A percentile compares a stretch with the other conserved stretches of the same genome.
phyloP scores from a whole-genome alignment of 768 basidiomycete species.

The Cyathus striatus region DNA sequence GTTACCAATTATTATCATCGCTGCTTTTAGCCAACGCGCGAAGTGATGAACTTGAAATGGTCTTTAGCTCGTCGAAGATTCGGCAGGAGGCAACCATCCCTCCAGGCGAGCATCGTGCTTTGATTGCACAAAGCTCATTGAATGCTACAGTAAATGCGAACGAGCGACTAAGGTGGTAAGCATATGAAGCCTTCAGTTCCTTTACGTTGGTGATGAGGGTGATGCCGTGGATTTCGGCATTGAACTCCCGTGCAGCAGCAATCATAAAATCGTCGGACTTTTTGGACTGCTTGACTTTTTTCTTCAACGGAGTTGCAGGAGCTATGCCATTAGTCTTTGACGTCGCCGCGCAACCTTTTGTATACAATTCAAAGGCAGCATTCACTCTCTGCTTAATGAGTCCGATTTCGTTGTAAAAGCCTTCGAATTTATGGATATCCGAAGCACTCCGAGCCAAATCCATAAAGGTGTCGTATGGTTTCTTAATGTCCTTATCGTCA shows the following conservation, averaged over 20 bases:
- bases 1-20: not conserved
- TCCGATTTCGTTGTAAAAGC: conserved; percentile 29
- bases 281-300: conserved; percentile 3
- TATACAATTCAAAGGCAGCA: conserved; percentile 11
- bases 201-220: conserved; percentile 25
- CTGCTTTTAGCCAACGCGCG: not conserved
- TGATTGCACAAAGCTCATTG: conserved; percentile 45
- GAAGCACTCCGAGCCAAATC: conserved; percentile 6
- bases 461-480: conserved; percentile 28
- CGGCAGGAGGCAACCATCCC: conserved; percentile 27
- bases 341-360: conserved; percentile 4
- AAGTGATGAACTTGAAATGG: conserved; percentile 12
- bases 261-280: conserved; percentile 17
- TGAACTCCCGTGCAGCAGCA: conserved; percentile 19
- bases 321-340: not conserved
- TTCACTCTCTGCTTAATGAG: conserved; percentile 36
- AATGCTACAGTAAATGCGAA: conserved; percentile 59
- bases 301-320: conserved; percentile 6
- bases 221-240: conserved; percentile 18
- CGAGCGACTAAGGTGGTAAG: conserved; percentile 22
- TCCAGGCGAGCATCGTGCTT: conserved; percentile 34
- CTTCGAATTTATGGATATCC: conserved; percentile 2
- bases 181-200: conserved; percentile 55
- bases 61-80: conserved; percentile 35
- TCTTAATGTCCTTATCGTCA: conserved; percentile 29